These are phyloP conservation scores for Trypanosoma conorhini DNA, from an alignment of 208 protist genomes.

Conservation along the genomic window DNA sequence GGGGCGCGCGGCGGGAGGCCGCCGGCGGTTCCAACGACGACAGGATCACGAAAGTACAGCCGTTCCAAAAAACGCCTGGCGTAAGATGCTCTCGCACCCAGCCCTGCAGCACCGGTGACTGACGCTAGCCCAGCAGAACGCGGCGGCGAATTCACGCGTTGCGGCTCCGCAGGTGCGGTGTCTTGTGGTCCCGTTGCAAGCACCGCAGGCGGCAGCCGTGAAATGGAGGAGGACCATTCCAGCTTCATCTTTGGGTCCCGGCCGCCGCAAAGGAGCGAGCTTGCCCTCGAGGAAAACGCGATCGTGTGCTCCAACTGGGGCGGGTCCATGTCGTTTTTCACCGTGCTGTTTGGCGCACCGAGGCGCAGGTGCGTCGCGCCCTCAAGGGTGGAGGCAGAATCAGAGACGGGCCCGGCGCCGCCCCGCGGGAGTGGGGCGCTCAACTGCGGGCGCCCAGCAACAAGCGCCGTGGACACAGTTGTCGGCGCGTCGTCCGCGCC, in stretches of 20 bases:
- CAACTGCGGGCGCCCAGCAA: background rate
- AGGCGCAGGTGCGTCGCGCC: too few species aligned
- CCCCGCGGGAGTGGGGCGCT: background rate
- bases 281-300: background rate
- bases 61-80: conserved; percentile 45
- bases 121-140: conserved; percentile 22
- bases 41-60: conserved; percentile 40
- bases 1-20: background rate
- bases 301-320: background rate
- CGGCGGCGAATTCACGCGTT: background rate
- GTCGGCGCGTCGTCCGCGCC: background rate
- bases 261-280: too few species aligned
- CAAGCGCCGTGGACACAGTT: background rate
- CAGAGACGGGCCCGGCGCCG: background rate
- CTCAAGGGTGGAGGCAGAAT: background rate
- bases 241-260: background rate
- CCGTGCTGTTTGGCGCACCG: background rate
- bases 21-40: background rate
- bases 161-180: background rate
- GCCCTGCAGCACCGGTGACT: conserved; percentile 6
- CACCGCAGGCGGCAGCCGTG: background rate
- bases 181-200: background rate
- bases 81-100: conserved; percentile 23
- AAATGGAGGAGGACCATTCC: conserved; percentile 1
- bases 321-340: background rate